Conservation (phyloP, 2,329 filamentous ascomycete genomes). For the Pseudogymnoascus verrucosus region DNA sequence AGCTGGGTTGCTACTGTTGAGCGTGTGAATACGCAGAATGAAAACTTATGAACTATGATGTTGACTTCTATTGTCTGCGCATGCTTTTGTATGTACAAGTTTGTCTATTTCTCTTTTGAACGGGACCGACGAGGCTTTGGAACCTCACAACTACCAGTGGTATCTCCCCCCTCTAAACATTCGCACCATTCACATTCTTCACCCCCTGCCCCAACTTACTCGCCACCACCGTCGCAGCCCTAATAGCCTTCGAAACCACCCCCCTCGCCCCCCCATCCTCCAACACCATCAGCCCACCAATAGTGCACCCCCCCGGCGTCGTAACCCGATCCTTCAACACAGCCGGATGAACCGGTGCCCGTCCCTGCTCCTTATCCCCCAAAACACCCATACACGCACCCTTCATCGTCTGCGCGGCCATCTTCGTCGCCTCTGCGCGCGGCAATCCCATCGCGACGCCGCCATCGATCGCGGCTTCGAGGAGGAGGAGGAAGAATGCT, state of each 20-base stretch:
- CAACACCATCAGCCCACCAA: slow-evolving; percentile 62
- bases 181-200: slow-evolving; percentile 2
- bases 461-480: slow-evolving; percentile 69
- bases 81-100: slow-evolving; percentile 2
- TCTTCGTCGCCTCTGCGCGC: slow-evolving; percentile 61
- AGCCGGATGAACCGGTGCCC: slow-evolving; percentile 56
- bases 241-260: slow-evolving; percentile 57
- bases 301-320: slow-evolving; percentile 71
- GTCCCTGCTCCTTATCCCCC: slow-evolving; percentile 37
- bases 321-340: slow-evolving; percentile 68
- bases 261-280: slow-evolving; percentile 66
- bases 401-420: slow-evolving; percentile 74
- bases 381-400: slow-evolving; percentile 64
- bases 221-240: slow-evolving; percentile 63
- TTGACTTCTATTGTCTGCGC: background rate
- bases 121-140: background rate
- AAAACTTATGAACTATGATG: background rate
- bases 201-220: slow-evolving; percentile 53
- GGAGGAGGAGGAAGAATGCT: slow-evolving; percentile 66
- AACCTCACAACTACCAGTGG: background rate
- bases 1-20: background rate
- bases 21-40: background rate
- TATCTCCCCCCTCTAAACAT: background rate
- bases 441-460: slow-evolving; percentile 73
- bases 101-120: background rate